These are phyloP conservation scores for Chytriomyces hyalinus DNA, from an alignment of 192 early-diverging fungal species.

Conservation along the genomic window DNA sequence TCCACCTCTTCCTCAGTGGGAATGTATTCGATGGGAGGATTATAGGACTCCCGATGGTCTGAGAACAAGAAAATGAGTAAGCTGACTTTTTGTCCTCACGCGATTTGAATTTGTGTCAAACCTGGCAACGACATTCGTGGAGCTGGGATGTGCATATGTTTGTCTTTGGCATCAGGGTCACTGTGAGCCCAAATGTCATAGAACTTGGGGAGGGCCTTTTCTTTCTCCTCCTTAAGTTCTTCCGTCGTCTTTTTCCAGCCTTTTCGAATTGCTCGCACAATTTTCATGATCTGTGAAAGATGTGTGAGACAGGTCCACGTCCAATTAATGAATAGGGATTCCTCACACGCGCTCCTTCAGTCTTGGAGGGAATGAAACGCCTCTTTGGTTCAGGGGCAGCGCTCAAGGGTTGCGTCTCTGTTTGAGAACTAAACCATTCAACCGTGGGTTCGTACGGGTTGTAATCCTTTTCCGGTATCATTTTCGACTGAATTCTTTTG, in stretches of 20 bases:
- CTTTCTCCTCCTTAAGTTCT: constrained; percentile 33
- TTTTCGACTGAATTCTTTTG: constrained; percentile 79
- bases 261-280: constrained; percentile 92
- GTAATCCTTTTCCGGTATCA: constrained; percentile 82
- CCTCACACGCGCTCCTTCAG: constrained; percentile 59
- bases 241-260: constrained; percentile 62
- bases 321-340: neutral
- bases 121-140: constrained; percentile 88
- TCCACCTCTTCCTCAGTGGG: constrained; percentile 78
- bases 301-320: too few relatives aligned
- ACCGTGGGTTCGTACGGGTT: constrained; percentile 87
- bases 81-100: neutral
- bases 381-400: constrained; percentile 95
- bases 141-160: constrained; percentile 81
- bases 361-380: constrained; percentile 93
- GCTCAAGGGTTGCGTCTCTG: constrained; percentile 77
- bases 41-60: constrained; percentile 91
- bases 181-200: constrained; percentile 89
- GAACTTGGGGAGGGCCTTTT: constrained; percentile 57
- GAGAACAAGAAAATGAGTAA: neutral
- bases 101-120: neutral
- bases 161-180: constrained; percentile 64
- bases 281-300: constrained; percentile 82
- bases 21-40: constrained; percentile 94
- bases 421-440: constrained; percentile 93